Evolutionary conservation across 139 green algal species (phyloP), one percentile per base, ranked within the genome.

Genomic region (Yamagishiella unicocca): DNA sequence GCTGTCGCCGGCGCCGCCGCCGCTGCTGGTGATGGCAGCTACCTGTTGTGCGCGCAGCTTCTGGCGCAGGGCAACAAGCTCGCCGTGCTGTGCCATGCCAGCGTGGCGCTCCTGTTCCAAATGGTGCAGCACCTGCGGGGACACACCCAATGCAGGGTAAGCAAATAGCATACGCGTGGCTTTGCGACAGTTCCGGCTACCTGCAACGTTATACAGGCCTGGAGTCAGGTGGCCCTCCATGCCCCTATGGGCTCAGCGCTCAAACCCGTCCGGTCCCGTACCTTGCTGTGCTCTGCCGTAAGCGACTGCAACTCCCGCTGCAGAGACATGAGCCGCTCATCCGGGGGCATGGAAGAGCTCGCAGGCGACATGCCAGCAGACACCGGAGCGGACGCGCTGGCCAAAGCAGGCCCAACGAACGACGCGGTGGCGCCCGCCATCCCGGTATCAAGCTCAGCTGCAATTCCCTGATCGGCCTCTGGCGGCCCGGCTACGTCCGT

Each of bases 51-150:
- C 42, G 5, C 89, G 84, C 50, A 92, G 78, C 58, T 73, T 50
- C 72, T 92, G 89, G 2, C 89, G 72, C n/a, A 79, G 24, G 2
- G 40, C 31, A 31, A 58, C 62, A 1, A 90, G 61, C 83, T 92
- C 71, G 21, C 46, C 33, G 29, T 92, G 74, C 40, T 80, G 64
- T 17, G 84, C 61, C 58, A 89, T 61, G 35, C 70, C 55, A 4
- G 54, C 68, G 54, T 81, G 78, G 17, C 83, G 62, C 19, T 92
- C 83, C 24, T 81, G 84, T 38, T 83, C 55, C 31, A 83, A 46
- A 19, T 90, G 70, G 38, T 64, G 22, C 12, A 86, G 5, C 1
- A 29, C 80, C 80, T 86, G 73, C 27, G 72, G 17, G 50, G 50
- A 58, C 14, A n/a, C n/a, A n/a, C n/a, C n/a, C n/a, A n/a, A n/a